Percentiles rank a stretch among this genome's conserved stretches.
Evolutionary conservation across 2,329 filamentous ascomycete species (phyloP).

Genomic region (Phoma sp.): DNA sequence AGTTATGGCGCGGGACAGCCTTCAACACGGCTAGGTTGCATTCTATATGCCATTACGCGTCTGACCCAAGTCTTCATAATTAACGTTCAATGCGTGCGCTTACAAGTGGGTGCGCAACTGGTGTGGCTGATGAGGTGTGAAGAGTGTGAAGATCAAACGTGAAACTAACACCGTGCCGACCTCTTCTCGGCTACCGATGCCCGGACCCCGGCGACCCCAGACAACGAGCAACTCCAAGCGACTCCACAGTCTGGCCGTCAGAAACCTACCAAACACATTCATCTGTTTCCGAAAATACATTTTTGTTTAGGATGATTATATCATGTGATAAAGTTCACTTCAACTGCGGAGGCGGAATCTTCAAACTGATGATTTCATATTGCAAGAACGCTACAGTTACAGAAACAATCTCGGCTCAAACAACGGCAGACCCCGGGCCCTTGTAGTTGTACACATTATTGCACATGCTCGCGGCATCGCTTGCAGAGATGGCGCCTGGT

Average conservation of each 20-base stretch:
- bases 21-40: not conserved
- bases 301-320: too few relatives aligned
- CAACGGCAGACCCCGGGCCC: constrained; percentile 4
- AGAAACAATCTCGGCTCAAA: not conserved
- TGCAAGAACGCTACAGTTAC: constrained; percentile 2
- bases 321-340: not conserved
- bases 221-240: not conserved
- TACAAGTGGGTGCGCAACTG: not conserved
- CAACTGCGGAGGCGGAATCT: too few relatives aligned
- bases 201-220: not conserved
- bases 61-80: too few relatives aligned
- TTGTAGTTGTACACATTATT: constrained; percentile 39
- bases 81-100: not conserved
- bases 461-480: constrained; percentile 28
- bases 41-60: not conserved
- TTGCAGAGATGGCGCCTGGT: constrained; percentile 21
- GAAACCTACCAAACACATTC: not conserved
- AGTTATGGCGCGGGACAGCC: too few relatives aligned
- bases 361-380: not conserved
- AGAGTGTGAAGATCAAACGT: constrained; percentile 16
- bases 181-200: constrained; percentile 9
- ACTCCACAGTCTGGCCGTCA: not conserved
- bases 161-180: constrained; percentile 7
- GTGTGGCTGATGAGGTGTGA: constrained; percentile 11
- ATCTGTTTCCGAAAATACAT: not conserved